A percentile compares a stretch with the other conserved stretches of the same genome.
Conservation (phyloP, 2,329 filamentous ascomycete genomes). For the Aspergillus sergii region DNA sequence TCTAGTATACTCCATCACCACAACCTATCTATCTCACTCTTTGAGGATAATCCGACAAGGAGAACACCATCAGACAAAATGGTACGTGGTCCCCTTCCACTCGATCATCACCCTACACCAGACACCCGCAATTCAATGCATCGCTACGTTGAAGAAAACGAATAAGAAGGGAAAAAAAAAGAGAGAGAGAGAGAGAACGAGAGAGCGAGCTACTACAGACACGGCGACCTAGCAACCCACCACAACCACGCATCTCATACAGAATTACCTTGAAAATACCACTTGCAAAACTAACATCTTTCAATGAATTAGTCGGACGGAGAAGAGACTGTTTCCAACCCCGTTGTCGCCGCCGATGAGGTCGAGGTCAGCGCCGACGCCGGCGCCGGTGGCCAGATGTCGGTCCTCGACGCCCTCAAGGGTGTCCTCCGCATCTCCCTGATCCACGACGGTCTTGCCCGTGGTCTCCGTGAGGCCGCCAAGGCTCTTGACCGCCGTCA, state of each 20-base stretch:
- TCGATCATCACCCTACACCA: not conserved
- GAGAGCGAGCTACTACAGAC: not conserved
- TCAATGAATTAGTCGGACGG: constrained; percentile 80
- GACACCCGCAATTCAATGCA: too few species aligned
- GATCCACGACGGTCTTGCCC: constrained; percentile 99
- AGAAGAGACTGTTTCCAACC: constrained; percentile 89
- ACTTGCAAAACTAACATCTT: constrained; percentile 15
- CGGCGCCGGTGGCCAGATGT: constrained; percentile 73
- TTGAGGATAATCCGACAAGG: constrained; percentile 58
- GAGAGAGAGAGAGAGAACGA: too few species aligned
- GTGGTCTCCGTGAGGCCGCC: constrained; percentile 95
- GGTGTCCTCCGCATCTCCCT: constrained; percentile 97
- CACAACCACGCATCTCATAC: not conserved
- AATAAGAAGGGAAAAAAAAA: not conserved
- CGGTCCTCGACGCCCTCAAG: constrained; percentile 97
- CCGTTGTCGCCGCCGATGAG: constrained; percentile 75
- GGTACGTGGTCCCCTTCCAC: constrained; percentile 37
- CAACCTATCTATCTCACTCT: constrained; percentile 42
- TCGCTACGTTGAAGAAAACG: not conserved
- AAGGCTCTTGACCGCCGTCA: constrained; percentile 98
- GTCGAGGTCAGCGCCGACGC: constrained; percentile 95
- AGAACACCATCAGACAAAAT: constrained; percentile 44
- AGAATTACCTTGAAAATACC: constrained; percentile 1
- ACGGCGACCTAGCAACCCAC: not conserved
- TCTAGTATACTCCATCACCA: constrained; percentile 28